A percentile compares a stretch with the other conserved stretches of the same genome.
Conservation (phyloP, 805 yeast species). For the Myxozyma melibiosi region DNA sequence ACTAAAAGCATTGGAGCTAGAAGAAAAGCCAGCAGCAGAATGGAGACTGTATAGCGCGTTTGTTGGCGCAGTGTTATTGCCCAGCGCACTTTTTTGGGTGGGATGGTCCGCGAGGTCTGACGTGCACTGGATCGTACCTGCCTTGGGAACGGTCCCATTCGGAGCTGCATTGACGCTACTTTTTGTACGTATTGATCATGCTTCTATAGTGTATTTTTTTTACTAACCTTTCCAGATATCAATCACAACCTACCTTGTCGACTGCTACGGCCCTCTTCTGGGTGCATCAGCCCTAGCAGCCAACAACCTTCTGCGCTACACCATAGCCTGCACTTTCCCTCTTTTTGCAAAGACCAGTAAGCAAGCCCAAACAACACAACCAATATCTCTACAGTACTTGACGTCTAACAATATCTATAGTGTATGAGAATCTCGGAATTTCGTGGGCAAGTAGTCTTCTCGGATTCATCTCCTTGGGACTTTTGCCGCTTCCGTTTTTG, state of each 20-base stretch:
- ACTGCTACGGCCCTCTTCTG: constrained; percentile 69
- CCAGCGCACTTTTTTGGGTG: constrained; percentile 73
- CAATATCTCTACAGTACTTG: constrained; percentile 36
- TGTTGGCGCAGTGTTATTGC: constrained; percentile 66
- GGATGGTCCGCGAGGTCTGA: constrained; percentile 68
- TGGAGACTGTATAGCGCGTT: constrained; percentile 46
- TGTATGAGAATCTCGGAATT: constrained; percentile 68
- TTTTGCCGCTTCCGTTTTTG: constrained; percentile 62
- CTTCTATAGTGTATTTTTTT: neutral
- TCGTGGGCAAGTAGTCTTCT: constrained; percentile 78
- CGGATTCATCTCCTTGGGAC: constrained; percentile 57
- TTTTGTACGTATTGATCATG: constrained; percentile 46
- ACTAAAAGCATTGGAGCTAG: constrained; percentile 32
- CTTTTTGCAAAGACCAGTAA: constrained; percentile 70
- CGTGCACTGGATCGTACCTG: constrained; percentile 77
- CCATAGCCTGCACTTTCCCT: constrained; percentile 78
- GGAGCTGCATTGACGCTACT: constrained; percentile 44
- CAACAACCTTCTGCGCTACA: constrained; percentile 74
- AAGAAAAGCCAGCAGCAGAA: constrained; percentile 53
- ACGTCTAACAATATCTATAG: neutral
- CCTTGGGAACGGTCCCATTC: constrained; percentile 72
- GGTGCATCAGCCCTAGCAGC: constrained; percentile 89
- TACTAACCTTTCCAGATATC: constrained; percentile 55
- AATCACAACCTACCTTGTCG: constrained; percentile 65
- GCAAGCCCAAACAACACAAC: constrained; percentile 39